Conservation (phyloP, 495 filamentous ascomycete genomes). For the Pseudotulostoma volvatum region DNA sequence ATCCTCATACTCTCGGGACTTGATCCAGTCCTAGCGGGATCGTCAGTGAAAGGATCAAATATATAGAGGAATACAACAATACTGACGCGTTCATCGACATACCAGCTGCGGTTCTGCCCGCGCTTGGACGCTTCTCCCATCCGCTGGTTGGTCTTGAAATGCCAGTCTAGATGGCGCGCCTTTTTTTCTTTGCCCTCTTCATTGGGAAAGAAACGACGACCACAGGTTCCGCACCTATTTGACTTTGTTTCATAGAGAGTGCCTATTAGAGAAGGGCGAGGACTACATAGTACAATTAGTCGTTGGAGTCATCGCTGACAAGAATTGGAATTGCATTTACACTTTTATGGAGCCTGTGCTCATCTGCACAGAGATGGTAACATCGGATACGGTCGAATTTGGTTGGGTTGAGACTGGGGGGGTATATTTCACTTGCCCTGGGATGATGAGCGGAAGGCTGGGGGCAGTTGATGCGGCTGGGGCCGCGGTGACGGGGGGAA, state of each 20-base stretch:
- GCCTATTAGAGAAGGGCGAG: slow-evolving; percentile 54
- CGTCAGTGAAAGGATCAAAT: no score
- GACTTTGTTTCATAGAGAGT: slow-evolving; percentile 63
- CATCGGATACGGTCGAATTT: slow-evolving; percentile 6
- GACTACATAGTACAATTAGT: slow-evolving; percentile 34
- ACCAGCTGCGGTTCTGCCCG: slow-evolving; percentile 82
- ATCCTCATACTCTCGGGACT: slow-evolving; percentile 58
- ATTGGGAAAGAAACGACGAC: slow-evolving; percentile 62
- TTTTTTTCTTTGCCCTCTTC: slow-evolving; percentile 71
- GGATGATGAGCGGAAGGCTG: slow-evolving; percentile 24
- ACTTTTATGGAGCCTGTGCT: slow-evolving; percentile 62
- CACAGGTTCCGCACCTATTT: slow-evolving; percentile 79
- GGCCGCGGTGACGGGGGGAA: slow-evolving; percentile 16
- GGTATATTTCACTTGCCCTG: slow-evolving; percentile 24
- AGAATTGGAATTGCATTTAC: slow-evolving; percentile 31
- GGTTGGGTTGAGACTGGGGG: slow-evolving; percentile 19
- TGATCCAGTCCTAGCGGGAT: slow-evolving; percentile 81
- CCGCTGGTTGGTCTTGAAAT: slow-evolving; percentile 84
- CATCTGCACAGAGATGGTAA: slow-evolving; percentile 47
- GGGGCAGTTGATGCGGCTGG: slow-evolving; percentile 5
- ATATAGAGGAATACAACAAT: no score
- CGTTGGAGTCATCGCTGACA: slow-evolving; percentile 5
- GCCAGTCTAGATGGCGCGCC: slow-evolving; percentile 92
- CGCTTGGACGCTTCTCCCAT: slow-evolving; percentile 66
- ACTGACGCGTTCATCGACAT: slow-evolving; percentile 77